Evolutionary conservation across 1,284 basidiomycete genomes (phyloP), one percentile per base, ranked within the genome.

Genomic region (Leccinum angustisporum): DNA sequence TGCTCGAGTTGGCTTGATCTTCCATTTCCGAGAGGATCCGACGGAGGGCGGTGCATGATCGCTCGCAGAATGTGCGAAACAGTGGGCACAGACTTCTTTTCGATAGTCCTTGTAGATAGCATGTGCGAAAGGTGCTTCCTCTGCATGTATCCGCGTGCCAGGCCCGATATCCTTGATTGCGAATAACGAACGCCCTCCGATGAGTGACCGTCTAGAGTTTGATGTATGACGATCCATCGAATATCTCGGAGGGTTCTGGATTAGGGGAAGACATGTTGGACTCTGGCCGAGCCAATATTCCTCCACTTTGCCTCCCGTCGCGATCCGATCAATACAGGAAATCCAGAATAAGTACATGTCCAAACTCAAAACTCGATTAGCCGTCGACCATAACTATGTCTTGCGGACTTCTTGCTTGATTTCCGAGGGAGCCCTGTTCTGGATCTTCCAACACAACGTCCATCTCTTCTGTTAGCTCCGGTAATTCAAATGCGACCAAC

Each of bases 11-110:
- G 72, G 72, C 60, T 73, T 77, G 64, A 83, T 68, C 52, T 67
- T 77, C 84, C 83, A 84, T 10, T 78, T 67, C 18, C 75, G 72
- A 43, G 67, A 68, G 21, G 62, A 27, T 40, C 57, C 57, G 38
- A 70, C 64, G n/a, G 50, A 59, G 11, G 48, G 58, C 11, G 61
- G 59, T 0, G 59, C 64, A 21, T 66, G 21, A 50, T 72, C 72
- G 72, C 83, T 84, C 61, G 82, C 81, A 36, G 85, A 78, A 66
- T 88, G 87, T 43, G 79, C 77, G 69, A 86, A 88, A 70, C 87
- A 89, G 67, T 81, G 76, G 11, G 80, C 81, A 65, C 87, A 89
- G 57, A 87, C 84, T 70, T 87, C 86, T 69, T 83, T 86, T 54
- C 84, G 79, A 65, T 87, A 88, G 62, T 79, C 79, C 61, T 76